Base-by-base conservation (phyloP, 2,329 filamentous ascomycete genomes). In the Aspergillus intermedius region DNA sequence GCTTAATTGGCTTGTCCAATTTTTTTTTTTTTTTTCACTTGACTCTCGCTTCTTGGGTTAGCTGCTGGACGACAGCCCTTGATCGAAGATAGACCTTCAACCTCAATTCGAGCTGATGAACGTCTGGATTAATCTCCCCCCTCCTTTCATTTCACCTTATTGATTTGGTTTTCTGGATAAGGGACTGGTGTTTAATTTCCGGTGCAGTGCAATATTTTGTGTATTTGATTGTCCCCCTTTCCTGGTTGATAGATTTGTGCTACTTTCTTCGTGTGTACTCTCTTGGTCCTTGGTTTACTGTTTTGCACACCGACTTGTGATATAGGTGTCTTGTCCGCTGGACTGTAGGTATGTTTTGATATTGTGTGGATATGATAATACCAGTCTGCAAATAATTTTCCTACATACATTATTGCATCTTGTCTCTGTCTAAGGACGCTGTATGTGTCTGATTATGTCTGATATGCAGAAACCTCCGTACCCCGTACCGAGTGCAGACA, bases 51-150 rank as follows among this genome's bases (percentile, higher is more conserved):
- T 13, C 13, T 41, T 45, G 49, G 45, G 49, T 48, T 48, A 41
- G 45, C 45, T 52, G 48, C 54, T 48, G 50, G 48, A 49, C 48
- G n/a, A 48, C 42, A 28, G 49, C 21, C 32, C 44, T 50, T 47
- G 40, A 42, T 42, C 19, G 40, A 42, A 10, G 40, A 42, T 19
- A 19, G 40, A 25, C 22, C 19, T 19, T 23, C 22, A 19, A 3
- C 4, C 12, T 13, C 22, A 22, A 12, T 30, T 30, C 9, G 25
- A 30, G 21, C 4, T 4, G 25, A 30, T 30, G 25, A 30, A 30
- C 10, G 25, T 30, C 25, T 12, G 25, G 25, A 30, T 30, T 30
- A 30, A 30, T 30, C 21, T 17, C 35, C 17, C 23, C 15, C 10
- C 35, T 42, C 23, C 22, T 44, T 32, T 39, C 42, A 45, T 43